phyloP scores from a whole-genome alignment of 2,329 filamentous ascomycete genomes.

The Aspergillus sojae region DNA sequence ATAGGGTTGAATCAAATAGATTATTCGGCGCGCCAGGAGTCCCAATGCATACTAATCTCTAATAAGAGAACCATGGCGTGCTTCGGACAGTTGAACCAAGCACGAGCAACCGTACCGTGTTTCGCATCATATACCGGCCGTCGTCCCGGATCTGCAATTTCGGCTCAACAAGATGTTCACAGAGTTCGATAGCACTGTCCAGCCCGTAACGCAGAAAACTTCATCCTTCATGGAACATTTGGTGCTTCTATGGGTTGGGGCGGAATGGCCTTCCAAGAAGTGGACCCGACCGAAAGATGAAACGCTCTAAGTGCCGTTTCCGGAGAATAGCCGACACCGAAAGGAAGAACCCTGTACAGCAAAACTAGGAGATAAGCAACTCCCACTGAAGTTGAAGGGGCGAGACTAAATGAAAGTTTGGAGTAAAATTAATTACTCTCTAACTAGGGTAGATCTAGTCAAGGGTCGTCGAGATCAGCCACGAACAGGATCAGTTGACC shows the following conservation, averaged over 20 bases:
- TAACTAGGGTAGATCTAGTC: background rate
- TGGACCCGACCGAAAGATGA: constrained; percentile 1
- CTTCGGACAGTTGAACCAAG: background rate
- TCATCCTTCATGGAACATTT: background rate
- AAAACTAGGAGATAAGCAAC: background rate
- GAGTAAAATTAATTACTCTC: background rate
- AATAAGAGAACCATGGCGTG: background rate
- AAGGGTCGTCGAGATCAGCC: background rate
- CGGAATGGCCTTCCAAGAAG: background rate
- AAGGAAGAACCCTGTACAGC: background rate
- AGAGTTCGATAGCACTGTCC: background rate
- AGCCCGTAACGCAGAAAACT: background rate
- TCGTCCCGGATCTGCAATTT: background rate
- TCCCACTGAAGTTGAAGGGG: background rate
- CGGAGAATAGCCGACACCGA: constrained; percentile 1
- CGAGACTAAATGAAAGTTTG: background rate
- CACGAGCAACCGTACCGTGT: background rate
- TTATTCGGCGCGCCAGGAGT: background rate
- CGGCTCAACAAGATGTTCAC: background rate
- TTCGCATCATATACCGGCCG: background rate
- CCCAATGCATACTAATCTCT: too few species aligned
- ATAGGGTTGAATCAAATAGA: background rate
- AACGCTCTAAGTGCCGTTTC: constrained; percentile 5
- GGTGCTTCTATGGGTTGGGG: background rate
- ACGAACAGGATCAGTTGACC: background rate